Base-by-base conservation (phyloP, 768 basidiomycete species). In the Auricularia sp. region DNA sequence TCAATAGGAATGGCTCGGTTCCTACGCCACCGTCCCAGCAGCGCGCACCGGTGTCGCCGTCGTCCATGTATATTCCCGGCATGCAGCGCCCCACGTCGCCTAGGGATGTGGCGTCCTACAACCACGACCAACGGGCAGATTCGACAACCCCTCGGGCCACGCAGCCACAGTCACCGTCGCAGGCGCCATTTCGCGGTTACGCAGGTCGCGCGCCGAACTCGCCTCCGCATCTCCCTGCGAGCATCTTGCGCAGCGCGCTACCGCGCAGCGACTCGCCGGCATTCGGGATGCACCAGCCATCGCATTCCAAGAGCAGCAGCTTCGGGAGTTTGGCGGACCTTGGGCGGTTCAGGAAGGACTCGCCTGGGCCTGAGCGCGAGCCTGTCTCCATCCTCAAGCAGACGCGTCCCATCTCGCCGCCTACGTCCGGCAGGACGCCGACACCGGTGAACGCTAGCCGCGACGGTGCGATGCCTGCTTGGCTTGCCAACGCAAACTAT, bases 1-100 rank as follows among this genome's bases (percentile, higher is more conserved):
- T 74, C 76, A 51, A 71, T 77, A 36, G 80, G 84, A 58, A 74
- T 60, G 81, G 77, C 47, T 23, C 56, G 56, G 12, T 1, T 10
- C 56, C 56, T 16, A 51, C 47, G 47, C 21, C 47, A 16, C 10
- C 18, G 43, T 44, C 43, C 43, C 43, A 10, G 43, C 47, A 16
- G 47, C 47, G 47, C n/a, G 83, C 82, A 36, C 81, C 82, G 36
- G 74, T 75, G 0, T 80, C 82, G 53, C 79, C 83, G 47, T 71
- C 90, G 23, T 91, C 91, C 63, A 91, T 91, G 14, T 93, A 93
- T 74, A 85, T 91, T 64, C 91, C 91, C 29, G 91, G 91, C 11
- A 93, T 93, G 91, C 88, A 89, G 23, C 79, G 91, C 51, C 91
- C 91, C 18, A 91, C 93, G 88, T 93, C 91, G 5, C 91, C 91